Evolutionary conservation across 2,329 filamentous ascomycete genomes (phyloP).

Genomic region (Monascus ruber): DNA sequence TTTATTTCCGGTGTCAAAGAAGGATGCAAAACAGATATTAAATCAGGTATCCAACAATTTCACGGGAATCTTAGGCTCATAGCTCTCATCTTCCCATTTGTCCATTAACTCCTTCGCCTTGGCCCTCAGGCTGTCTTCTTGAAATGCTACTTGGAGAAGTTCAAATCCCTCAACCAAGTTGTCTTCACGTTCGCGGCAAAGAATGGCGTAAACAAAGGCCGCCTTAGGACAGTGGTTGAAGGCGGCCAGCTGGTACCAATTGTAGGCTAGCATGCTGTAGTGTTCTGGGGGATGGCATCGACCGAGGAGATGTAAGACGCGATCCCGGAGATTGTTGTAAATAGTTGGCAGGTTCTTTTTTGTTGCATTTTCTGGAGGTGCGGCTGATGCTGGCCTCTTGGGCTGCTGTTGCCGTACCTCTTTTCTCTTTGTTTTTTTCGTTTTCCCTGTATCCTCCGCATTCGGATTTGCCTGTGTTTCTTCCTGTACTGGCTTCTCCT

Average conservation of each 20-base stretch:
- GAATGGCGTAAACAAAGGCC: slow-evolving; percentile 16
- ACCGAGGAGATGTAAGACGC: not conserved
- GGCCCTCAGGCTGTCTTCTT: slow-evolving; percentile 4
- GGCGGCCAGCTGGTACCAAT: slow-evolving; percentile 25
- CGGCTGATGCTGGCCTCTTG: not conserved
- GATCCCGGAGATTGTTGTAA: too few relatives aligned
- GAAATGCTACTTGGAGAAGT: slow-evolving; percentile 7
- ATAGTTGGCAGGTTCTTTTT: too few relatives aligned
- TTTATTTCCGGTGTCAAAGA: too few relatives aligned
- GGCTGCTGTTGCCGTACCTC: not conserved
- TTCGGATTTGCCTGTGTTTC: not conserved
- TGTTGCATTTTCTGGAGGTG: too few relatives aligned
- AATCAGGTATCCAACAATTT: slow-evolving; percentile 13
- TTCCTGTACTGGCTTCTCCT: not conserved
- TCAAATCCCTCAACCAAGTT: slow-evolving; percentile 4
- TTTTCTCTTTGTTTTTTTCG: not conserved
- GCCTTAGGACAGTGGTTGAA: slow-evolving; percentile 10
- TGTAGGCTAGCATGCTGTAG: slow-evolving; percentile 17
- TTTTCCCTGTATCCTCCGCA: not conserved
- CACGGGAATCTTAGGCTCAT: slow-evolving; percentile 7
- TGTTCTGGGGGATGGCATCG: slow-evolving; percentile 1
- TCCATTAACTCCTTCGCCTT: slow-evolving; percentile 6
- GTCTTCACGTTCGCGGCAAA: slow-evolving; percentile 16
- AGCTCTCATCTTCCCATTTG: slow-evolving; percentile 13
- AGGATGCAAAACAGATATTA: not conserved